Percentiles rank a stretch among this genome's conserved stretches.
These are phyloP conservation scores for Leccinum subtestaceum DNA, from an alignment of 768 basidiomycete genomes.

Conservation along the genomic window DNA sequence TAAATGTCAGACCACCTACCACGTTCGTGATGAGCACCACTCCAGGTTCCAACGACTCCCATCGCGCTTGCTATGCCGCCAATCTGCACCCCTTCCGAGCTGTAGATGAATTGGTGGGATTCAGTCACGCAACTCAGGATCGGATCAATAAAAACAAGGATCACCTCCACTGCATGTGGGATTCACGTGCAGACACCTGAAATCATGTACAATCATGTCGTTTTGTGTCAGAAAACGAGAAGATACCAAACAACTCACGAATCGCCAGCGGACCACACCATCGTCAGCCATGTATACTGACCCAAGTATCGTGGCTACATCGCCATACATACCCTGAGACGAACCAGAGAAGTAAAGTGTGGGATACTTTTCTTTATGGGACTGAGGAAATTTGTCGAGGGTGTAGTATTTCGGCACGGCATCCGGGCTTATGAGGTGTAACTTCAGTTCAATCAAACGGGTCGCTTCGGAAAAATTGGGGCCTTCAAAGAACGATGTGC, in stretches of 20 bases:
- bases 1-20: slow-evolving; percentile 33
- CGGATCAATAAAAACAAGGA: slow-evolving; percentile 11
- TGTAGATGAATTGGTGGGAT: slow-evolving; percentile 23
- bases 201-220: slow-evolving; percentile 11
- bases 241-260: slow-evolving; percentile 43
- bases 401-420: slow-evolving; percentile 21
- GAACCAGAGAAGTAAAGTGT: slow-evolving; percentile 47
- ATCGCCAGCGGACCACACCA: slow-evolving; percentile 51
- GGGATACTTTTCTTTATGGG: slow-evolving; percentile 34
- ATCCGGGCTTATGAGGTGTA: slow-evolving; percentile 42
- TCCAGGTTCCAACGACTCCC: slow-evolving; percentile 70
- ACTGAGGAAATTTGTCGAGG: slow-evolving; percentile 22
- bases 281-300: slow-evolving; percentile 47
- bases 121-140: background rate
- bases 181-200: slow-evolving; percentile 54
- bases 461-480: slow-evolving; percentile 61
- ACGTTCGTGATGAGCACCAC: slow-evolving; percentile 55
- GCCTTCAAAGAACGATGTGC: slow-evolving; percentile 47
- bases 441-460: slow-evolving; percentile 56
- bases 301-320: slow-evolving; percentile 47
- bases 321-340: slow-evolving; percentile 41
- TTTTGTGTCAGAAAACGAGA: background rate
- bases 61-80: slow-evolving; percentile 63
- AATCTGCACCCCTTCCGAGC: slow-evolving; percentile 66
- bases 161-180: slow-evolving; percentile 59